Base-by-base conservation (phyloP, 2,329 filamentous ascomycete genomes). In the Thermothelomyces thermophilus region DNA sequence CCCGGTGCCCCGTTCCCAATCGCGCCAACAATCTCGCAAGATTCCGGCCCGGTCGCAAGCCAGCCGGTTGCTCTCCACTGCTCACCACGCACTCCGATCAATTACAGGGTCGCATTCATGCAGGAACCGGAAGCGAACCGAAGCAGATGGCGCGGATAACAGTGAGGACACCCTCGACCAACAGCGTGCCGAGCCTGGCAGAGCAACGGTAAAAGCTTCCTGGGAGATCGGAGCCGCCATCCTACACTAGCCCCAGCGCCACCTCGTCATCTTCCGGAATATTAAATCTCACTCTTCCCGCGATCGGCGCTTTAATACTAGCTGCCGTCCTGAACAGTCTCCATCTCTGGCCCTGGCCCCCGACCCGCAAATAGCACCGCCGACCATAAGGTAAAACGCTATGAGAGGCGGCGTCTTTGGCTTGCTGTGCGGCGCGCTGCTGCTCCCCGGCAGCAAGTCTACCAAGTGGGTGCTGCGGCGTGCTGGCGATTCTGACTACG, bases 401-500 rank as follows among this genome's bases (percentile, higher is more conserved):
- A 59, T 59, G 57, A 52, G 33, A 52, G 46, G 33, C n/a, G 34
- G 35, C 10, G 24, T 58, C 20, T 34, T 53, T 37, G 41, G 46
- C 39, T 34, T 55, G n/a, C 14, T 57, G 16, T 35, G 42, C 26
- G 41, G 48, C 46, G 47, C 52, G 26, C 41, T 58, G 10, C 50
- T 59, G 35, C 48, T 55, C 19, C 17, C 37, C 14, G 47, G 41
- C 14, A 34, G n/a, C 42, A 40, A 30, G 17, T 11, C 37, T 8
- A 11, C 34, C 20, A 52, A 52, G 17, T 53, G 53, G 56, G 53
- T 54, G n/a, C 19, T 49, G 13, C 42, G 47, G 9, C 56, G 19
- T 2, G 56, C 56, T 50, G 51, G 56, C 17, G 55, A 57, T 13
- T 26, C 40, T 6, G 49, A 51, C 14, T 63, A 62, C 56, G 19